phyloP scores from a whole-genome alignment of 257 asterid genomes.

The Solanum tacnaense region DNA sequence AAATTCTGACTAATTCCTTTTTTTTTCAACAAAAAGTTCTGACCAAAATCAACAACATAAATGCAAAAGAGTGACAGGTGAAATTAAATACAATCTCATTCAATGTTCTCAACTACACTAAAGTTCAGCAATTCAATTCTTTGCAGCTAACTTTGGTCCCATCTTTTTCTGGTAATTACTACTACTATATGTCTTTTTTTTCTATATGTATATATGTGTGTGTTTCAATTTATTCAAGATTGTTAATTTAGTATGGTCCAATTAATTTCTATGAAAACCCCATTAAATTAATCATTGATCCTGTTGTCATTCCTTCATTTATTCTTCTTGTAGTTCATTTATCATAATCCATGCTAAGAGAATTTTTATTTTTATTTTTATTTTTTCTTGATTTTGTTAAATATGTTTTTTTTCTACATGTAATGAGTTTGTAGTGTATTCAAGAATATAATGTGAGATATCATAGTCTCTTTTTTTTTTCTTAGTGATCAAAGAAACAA shows the following conservation, averaged over 20 bases:
- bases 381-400: neutral
- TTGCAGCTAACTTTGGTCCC: constrained; percentile 25
- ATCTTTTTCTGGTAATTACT: constrained; percentile 5
- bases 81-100: constrained; percentile 20
- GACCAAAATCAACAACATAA: neutral
- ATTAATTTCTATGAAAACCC: neutral
- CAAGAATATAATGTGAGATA: neutral
- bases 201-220: neutral
- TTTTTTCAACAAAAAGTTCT: neutral
- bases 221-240: neutral
- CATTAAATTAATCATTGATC: neutral
- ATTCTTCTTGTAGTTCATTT: neutral
- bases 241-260: neutral
- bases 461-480: constrained; percentile 6
- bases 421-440: neutral
- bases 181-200: neutral
- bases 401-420: neutral
- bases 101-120: constrained; percentile 39
- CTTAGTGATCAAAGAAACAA: constrained; percentile 5
- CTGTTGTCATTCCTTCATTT: neutral
- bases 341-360: neutral
- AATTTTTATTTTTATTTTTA: neutral
- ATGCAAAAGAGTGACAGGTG: constrained; percentile 15
- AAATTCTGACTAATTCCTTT: neutral
- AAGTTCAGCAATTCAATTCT: constrained; percentile 23